Conservation (phyloP, 2,329 filamentous ascomycete genomes). For the Phaeoacremonium minimum region DNA sequence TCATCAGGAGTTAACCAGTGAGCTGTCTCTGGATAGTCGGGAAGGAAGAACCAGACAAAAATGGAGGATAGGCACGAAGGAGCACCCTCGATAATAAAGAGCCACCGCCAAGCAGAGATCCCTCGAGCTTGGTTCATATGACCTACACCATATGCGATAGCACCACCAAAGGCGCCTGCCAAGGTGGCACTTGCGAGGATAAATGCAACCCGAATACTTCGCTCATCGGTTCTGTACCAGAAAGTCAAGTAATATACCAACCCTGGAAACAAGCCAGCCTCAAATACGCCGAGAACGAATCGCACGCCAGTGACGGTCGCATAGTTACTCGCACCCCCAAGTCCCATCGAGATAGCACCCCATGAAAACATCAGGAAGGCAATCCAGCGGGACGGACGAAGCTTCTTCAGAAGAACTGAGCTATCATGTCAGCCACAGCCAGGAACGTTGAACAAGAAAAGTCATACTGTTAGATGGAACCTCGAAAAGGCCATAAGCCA, state of each 20-base stretch:
- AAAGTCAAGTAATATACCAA: conserved; percentile 58
- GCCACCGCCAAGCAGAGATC: conserved; percentile 61
- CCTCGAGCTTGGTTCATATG: conserved; percentile 62
- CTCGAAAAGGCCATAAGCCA: conserved; percentile 53
- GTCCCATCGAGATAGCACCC: conserved; percentile 63
- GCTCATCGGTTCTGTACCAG: conserved; percentile 67
- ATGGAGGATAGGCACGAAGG: conserved; percentile 48
- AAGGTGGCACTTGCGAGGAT: conserved; percentile 65
- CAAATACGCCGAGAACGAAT: conserved; percentile 62
- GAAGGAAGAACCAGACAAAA: conserved; percentile 53
- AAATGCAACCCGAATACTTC: conserved; percentile 65
- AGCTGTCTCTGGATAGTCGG: conserved; percentile 62
- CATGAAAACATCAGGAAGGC: conserved; percentile 61
- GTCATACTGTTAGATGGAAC: conserved; percentile 50
- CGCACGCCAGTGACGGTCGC: conserved; percentile 59
- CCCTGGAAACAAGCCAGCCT: conserved; percentile 61
- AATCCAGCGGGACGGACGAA: conserved; percentile 57
- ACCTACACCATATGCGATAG: conserved; percentile 66
- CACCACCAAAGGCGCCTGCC: conserved; percentile 66
- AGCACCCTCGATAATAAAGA: conserved; percentile 44
- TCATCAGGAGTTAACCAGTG: conserved; percentile 58
- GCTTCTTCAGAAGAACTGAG: conserved; percentile 50
- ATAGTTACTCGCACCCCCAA: conserved; percentile 60
- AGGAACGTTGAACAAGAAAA: neutral
- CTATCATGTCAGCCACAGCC: neutral